Base-by-base conservation (phyloP, 2,329 filamentous ascomycete genomes). In the Xylariaceae sp. region DNA sequence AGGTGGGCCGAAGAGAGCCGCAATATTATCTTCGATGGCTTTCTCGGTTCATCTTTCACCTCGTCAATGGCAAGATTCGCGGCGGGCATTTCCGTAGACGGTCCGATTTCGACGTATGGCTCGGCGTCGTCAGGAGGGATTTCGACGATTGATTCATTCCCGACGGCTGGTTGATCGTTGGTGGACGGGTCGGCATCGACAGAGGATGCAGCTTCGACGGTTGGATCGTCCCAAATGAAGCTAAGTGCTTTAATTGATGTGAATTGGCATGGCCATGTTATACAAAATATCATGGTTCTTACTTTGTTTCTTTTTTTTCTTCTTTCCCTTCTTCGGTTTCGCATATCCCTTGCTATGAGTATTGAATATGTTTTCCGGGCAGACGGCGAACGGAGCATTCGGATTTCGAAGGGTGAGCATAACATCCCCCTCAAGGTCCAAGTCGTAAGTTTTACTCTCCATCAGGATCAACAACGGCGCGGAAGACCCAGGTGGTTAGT, bases 1-100 rank as follows among this genome's bases (percentile, higher is more conserved):
- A 57, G 35, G 27, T 58, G 55, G 12, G 36, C 36, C 10, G 55
- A 56, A 2, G 55, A 57, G 3, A 57, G 19, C 5, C 35, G 39
- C 3, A 48, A 16, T 16, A 35, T 35, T 7, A 35, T 35, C 33
- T 35, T 35, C 16, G 16, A 17, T 35, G 33, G 33, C 8, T 16
- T 7, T 17, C 8, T 35, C 16, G 33, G 33, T 11, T 35, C 33
- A 14, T 29, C 25, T n/a, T n/a, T n/a, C n/a, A n/a, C n/a, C n/a
- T n/a, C n/a, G n/a, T n/a, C n/a, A n/a, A n/a, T n/a, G n/a, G n/a
- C n/a, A n/a, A n/a, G n/a, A n/a, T n/a, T n/a, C n/a, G n/a, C n/a
- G n/a, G n/a, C n/a, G n/a, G n/a, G n/a, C n/a, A n/a, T n/a, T 14
- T 29, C 25, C 14, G 25, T 29, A 8, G 25, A 8, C 14, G 25